Evolutionary conservation across 352 stramenopile species (phyloP).

Genomic region (Pythium aphanidermatum): DNA sequence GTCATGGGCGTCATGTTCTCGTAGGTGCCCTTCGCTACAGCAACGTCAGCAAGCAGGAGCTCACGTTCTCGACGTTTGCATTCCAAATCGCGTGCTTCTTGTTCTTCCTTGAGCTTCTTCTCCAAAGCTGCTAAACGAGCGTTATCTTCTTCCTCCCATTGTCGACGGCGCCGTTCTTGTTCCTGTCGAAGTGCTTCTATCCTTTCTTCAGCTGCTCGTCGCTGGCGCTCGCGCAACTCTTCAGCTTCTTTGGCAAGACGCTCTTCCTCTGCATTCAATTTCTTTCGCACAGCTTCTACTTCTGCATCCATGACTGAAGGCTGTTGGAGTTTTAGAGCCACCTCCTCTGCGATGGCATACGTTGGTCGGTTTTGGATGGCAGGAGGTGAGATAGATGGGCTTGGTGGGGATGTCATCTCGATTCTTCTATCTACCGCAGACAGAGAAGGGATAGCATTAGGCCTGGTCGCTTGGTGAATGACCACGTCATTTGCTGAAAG

Average conservation of each 20-base stretch:
- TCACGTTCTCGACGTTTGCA: constrained; percentile 26
- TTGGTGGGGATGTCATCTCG: too few species aligned
- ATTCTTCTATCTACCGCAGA: too few species aligned
- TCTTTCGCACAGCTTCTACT: constrained; percentile 33
- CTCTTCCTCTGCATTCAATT: constrained; percentile 38
- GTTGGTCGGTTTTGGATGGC: too few species aligned
- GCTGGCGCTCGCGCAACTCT: constrained; percentile 35
- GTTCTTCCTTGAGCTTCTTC: constrained; percentile 33
- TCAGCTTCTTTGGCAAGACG: constrained; percentile 36
- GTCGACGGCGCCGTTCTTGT: constrained; percentile 51
- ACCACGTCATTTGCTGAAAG: too few species aligned
- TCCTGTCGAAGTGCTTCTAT: constrained; percentile 54
- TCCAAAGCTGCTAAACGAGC: constrained; percentile 42
- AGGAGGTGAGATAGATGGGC: too few species aligned
- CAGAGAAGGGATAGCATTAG: too few species aligned
- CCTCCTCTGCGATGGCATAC: background rate
- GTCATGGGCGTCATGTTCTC: too few species aligned
- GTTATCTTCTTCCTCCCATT: constrained; percentile 68
- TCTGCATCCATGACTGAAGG: constrained; percentile 19
- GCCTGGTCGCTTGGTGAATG: too few species aligned
- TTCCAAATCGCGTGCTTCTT: constrained; percentile 28
- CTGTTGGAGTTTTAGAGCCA: background rate
- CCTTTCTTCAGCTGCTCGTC: constrained; percentile 39
- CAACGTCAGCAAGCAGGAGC: constrained; percentile 15
- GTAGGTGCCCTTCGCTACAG: too few species aligned